phyloP scores from a whole-genome alignment of 371 early-diverging fungal species.

The Mucor irregularis region DNA sequence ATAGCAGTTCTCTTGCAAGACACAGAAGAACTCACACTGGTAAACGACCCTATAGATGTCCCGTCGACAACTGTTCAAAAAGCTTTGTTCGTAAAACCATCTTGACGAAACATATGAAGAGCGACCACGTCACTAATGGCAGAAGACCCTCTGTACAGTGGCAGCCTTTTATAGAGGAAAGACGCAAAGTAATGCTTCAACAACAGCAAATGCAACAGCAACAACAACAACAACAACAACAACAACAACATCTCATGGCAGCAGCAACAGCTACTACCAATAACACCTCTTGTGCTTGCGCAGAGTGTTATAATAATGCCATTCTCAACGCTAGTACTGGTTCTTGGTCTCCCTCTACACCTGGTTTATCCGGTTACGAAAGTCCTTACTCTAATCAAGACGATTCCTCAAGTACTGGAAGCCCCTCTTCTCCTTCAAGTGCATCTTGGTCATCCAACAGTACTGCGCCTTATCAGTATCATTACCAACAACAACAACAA shows the following conservation, averaged over 20 bases:
- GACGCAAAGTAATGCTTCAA: conserved; percentile 35
- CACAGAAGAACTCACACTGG: conserved; percentile 71
- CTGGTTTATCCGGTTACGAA: conserved; percentile 23
- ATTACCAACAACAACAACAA: conserved; percentile 7
- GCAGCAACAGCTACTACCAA: conserved; percentile 18
- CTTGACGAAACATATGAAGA: conserved; percentile 66
- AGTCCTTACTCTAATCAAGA: conserved; percentile 28
- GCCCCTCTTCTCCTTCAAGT: conserved; percentile 36
- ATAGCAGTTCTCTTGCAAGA: conserved; percentile 39
- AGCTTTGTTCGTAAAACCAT: conserved; percentile 73
- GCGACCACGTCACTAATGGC: conserved; percentile 37
- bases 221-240: conserved; percentile 23
- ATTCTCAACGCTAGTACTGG: conserved; percentile 6
- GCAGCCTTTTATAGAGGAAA: conserved; percentile 52
- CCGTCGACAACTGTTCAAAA: conserved; percentile 59
- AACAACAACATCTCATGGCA: conserved; percentile 17
- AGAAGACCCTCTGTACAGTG: conserved; percentile 49
- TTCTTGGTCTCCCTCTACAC: conserved; percentile 26
- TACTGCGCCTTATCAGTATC: conserved; percentile 4
- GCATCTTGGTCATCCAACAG: conserved; percentile 22
- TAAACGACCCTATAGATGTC: conserved; percentile 69
- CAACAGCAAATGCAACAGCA: conserved; percentile 32
- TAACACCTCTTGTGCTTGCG: background rate
- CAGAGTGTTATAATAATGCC: background rate
- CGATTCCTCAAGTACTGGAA: conserved; percentile 19